Evolutionary conservation across 2,329 filamentous ascomycete genomes (phyloP), one percentile per base, ranked within the genome.

Genomic region (Trichoderma breve): DNA sequence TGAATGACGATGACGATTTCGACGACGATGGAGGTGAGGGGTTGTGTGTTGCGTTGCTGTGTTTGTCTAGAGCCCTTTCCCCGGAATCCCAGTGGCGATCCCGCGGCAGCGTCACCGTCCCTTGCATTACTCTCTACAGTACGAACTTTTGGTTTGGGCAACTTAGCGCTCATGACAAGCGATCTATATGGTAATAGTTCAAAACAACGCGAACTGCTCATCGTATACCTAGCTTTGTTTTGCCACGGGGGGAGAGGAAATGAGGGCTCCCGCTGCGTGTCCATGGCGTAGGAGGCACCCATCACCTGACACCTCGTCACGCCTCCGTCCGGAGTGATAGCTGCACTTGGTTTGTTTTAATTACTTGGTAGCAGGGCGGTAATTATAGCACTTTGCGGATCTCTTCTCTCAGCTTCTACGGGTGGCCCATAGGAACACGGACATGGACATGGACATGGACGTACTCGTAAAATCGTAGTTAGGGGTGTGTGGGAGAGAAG

Each of bases 261-360:
- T 32, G 3, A 32, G 30, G 30, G 30, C 36, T 12, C 39, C 57
- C 26, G n/a, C 62, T 34, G 39, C 63, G 43, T 66, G 63, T 68
- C 36, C 26, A 73, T 73, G 71, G 71, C 71, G 71, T 73, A 73
- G 61, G 71, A 71, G 71, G 71, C 71, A 66, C 30, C 57, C 36
- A 70, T 73, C 71, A 73, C 68, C 60, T 73, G 71, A 73, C 68
- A 57, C 60, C 57, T 24, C 51, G 57, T 70, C 66, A 70, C 66
- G 63, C 63, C 63, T 66, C 43, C 34, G 60, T 39, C 15, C 24
- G 51, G 51, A 57, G 51, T 18, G 12, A 51, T 64, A 60, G 57
- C 30, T 34, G 30, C 26, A 30, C 55, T 60, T 26, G 51, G 24
- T 9, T 32, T 58, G 24, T 18, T 58, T 21, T 58, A n/a, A 58